Evolutionary conservation across 2,329 filamentous ascomycete genomes (phyloP).

Genomic region (Aspergillus fischeri): DNA sequence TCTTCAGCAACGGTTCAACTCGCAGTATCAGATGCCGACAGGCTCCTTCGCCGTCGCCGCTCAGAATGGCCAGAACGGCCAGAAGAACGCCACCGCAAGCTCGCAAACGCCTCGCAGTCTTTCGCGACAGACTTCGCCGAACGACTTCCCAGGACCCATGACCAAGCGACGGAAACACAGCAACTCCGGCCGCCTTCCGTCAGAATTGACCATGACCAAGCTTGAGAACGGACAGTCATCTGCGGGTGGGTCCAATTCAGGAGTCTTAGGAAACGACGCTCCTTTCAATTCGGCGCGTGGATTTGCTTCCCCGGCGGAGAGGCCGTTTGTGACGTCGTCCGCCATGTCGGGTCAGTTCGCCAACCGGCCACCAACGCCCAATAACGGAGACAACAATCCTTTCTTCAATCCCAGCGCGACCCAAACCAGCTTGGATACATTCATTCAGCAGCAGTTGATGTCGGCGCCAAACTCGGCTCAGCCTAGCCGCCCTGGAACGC

Average conservation of each 20-base stretch:
- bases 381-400: constrained; percentile 57
- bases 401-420: constrained; percentile 56
- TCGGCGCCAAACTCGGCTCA: constrained; percentile 70
- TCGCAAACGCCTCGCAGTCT: constrained; percentile 58
- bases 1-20: constrained; percentile 51
- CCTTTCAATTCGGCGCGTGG: constrained; percentile 38
- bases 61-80: constrained; percentile 35
- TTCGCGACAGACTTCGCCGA: constrained; percentile 71
- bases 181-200: constrained; percentile 64
- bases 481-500: constrained; percentile 74
- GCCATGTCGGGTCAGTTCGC: constrained; percentile 47
- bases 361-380: constrained; percentile 63
- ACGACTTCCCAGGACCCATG: constrained; percentile 58
- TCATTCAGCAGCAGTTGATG: constrained; percentile 61
- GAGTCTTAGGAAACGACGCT: constrained; percentile 40
- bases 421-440: constrained; percentile 61
- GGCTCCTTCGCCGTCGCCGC: constrained; percentile 35
- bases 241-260: constrained; percentile 21
- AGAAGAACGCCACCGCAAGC: constrained; percentile 21
- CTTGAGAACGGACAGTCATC: constrained; percentile 57
- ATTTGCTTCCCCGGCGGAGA: constrained; percentile 40
- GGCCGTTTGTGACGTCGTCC: constrained; percentile 44
- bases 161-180: constrained; percentile 82
- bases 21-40: constrained; percentile 37
- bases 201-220: constrained; percentile 74